Percentiles rank a stretch among this genome's conserved stretches.
These are phyloP conservation scores for Fraxinus paxiana DNA, from an alignment of 305 asterid genomes.

Conservation along the genomic window DNA sequence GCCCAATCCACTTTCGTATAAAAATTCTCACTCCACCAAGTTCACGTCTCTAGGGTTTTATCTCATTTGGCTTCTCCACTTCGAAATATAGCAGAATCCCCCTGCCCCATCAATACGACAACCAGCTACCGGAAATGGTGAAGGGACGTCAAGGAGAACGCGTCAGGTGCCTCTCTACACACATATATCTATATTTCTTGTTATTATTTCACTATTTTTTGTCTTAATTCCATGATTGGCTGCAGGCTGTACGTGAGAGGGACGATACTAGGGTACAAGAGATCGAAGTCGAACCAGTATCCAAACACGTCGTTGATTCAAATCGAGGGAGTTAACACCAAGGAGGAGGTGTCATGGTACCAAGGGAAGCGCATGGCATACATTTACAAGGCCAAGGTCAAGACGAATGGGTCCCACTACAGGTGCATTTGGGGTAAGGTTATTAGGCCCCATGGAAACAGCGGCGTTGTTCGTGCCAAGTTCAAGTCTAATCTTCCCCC, in stretches of 20 bases:
- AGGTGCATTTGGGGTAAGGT: slow-evolving; percentile 96
- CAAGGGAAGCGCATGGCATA: slow-evolving; percentile 78
- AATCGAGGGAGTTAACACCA: slow-evolving; percentile 87
- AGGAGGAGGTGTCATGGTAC: slow-evolving; percentile 86
- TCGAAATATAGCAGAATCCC: neutral
- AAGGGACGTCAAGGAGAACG: slow-evolving; percentile 75
- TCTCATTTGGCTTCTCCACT: neutral
- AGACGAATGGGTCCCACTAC: slow-evolving; percentile 75
- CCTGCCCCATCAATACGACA: neutral
- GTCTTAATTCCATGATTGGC: neutral
- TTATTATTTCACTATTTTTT: neutral
- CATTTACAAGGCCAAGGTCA: slow-evolving; percentile 87
- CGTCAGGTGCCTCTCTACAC: slow-evolving; percentile 33
- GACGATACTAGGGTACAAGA: slow-evolving; percentile 59
- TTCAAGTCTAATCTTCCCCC: slow-evolving; percentile 88
- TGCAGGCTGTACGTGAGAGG: slow-evolving; percentile 51
- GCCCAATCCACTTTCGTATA: neutral
- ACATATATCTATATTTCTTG: neutral
- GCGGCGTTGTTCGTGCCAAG: slow-evolving; percentile 77
- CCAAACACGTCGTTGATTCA: slow-evolving; percentile 83
- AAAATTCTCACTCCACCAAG: neutral
- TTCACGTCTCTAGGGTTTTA: neutral
- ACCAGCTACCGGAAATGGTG: slow-evolving; percentile 36
- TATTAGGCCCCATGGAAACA: slow-evolving; percentile 76
- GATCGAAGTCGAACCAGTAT: slow-evolving; percentile 88